These are phyloP conservation scores for Clitopilus passeckerianus DNA, from an alignment of 768 basidiomycete genomes.

Conservation along the genomic window DNA sequence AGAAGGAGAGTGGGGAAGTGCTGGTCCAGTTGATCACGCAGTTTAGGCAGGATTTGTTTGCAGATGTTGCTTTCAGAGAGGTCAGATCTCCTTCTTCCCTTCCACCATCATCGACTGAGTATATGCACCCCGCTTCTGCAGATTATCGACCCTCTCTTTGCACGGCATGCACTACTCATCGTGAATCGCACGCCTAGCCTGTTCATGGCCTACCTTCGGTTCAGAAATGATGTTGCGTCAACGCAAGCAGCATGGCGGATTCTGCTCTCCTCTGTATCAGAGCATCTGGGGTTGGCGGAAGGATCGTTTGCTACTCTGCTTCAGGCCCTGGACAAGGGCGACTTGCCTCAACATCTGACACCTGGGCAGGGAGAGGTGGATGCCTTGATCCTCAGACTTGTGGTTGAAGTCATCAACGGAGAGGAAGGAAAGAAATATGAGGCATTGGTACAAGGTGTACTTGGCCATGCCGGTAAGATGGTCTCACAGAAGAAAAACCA, in stretches of 20 bases:
- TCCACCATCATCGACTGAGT: background rate
- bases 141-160: conserved; percentile 42
- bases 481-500: background rate
- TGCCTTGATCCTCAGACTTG: background rate
- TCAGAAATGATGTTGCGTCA: conserved; percentile 30
- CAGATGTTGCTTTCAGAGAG: conserved; percentile 32
- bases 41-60: conserved; percentile 49
- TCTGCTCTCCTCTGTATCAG: conserved; percentile 38
- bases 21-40: conserved; percentile 42
- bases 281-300: conserved; percentile 22
- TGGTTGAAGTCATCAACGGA: background rate
- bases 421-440: background rate
- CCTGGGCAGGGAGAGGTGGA: conserved; percentile 19
- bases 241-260: conserved; percentile 39
- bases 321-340: conserved; percentile 29
- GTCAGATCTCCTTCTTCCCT: conserved; percentile 22
- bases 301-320: conserved; percentile 31
- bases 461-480: background rate
- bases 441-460: background rate
- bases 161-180: conserved; percentile 30
- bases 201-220: conserved; percentile 38
- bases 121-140: conserved; percentile 14
- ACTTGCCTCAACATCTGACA: conserved; percentile 40
- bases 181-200: conserved; percentile 36
- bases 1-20: conserved; percentile 9